These are phyloP conservation scores for Gymnopilus junonius DNA, from an alignment of 768 basidiomycete genomes.

Conservation along the genomic window DNA sequence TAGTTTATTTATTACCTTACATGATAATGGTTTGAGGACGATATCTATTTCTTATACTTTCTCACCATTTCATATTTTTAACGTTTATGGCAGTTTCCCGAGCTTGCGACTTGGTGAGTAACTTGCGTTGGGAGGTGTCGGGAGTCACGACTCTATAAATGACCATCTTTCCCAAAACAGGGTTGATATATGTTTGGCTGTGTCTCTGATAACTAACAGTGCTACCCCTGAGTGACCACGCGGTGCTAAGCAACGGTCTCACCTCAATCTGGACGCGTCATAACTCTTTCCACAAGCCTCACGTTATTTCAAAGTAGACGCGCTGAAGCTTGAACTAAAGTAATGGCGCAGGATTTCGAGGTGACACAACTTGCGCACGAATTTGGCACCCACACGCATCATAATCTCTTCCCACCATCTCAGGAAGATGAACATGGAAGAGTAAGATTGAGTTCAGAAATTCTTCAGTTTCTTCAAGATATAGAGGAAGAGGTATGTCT, in stretches of 20 bases:
- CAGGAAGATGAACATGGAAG: slow-evolving; percentile 17
- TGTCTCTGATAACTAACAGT: not conserved
- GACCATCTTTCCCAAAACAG: not conserved
- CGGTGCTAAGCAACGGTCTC: not conserved
- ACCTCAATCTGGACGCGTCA: not conserved
- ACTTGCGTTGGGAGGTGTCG: not conserved
- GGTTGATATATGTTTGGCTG: not conserved
- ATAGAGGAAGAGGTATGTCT: slow-evolving; percentile 31
- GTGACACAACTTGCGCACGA: slow-evolving; percentile 24
- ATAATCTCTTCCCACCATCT: slow-evolving; percentile 32
- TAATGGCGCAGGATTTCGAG: slow-evolving; percentile 2
- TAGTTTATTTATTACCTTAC: too few relatives aligned
- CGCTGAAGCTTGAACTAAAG: not conserved
- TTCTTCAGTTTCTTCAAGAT: slow-evolving; percentile 38
- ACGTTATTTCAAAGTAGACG: too few relatives aligned
- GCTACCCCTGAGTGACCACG: not conserved
- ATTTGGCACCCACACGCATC: slow-evolving; percentile 37
- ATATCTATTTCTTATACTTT: too few relatives aligned
- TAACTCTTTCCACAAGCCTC: not conserved
- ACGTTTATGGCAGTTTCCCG: not conserved
- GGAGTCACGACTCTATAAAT: not conserved
- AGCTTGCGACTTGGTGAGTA: too few relatives aligned
- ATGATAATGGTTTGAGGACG: too few relatives aligned
- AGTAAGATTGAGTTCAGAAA: slow-evolving; percentile 40
- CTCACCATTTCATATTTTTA: not conserved